Evolutionary conservation across 2,329 filamentous ascomycete species (phyloP), one percentile per base, ranked within the genome.

Genomic region (Helminthosporium solani): DNA sequence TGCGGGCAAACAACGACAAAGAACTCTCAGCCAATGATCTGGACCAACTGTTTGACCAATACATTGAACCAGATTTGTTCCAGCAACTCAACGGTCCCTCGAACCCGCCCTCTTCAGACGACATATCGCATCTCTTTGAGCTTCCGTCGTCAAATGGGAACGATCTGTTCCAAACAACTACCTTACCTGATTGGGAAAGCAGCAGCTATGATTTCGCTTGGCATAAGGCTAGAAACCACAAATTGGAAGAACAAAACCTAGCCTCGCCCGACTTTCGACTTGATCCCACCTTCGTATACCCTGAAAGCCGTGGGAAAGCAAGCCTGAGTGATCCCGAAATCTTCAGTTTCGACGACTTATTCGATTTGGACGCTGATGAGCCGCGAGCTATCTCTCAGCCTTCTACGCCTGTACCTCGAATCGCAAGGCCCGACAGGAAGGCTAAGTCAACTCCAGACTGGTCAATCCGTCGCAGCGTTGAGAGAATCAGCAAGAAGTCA

Each of bases 41-140:
- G 49, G 78, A 79, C 68, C 78, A 80, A 65, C 74, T 85, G 67
- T 84, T 86, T 73, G 80, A 83, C 60, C 77, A 83, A 64, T 84
- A 81, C 63, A 75, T 84, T 66, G 77, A 82, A 55, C 76, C 79
- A 67, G 80, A 82, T 49, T 72, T 77, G 45, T 74, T 77, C 55
- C 74, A 61, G 25, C 56, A 73, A 44, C 73, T 72, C 56, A 31
- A 19, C 27, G 20, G 27, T 30, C 50, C 69, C 70, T 50, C 67
- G 74, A 53, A 75, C 75, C 66, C 75, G 51, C 70, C 73, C 57
- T 73, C 73, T 58, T 72, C 74, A 45, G 68, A 76, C 58, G 73
- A 78, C 51, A 68, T 78, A 54, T 72, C 75, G 54, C 73, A 78
- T 62, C 70, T 79, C 65, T 77, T 80, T 74, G 65, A 75, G 54